Base-by-base conservation (phyloP, 768 basidiomycete genomes). In the Tylopilus rubrobrunneus region DNA sequence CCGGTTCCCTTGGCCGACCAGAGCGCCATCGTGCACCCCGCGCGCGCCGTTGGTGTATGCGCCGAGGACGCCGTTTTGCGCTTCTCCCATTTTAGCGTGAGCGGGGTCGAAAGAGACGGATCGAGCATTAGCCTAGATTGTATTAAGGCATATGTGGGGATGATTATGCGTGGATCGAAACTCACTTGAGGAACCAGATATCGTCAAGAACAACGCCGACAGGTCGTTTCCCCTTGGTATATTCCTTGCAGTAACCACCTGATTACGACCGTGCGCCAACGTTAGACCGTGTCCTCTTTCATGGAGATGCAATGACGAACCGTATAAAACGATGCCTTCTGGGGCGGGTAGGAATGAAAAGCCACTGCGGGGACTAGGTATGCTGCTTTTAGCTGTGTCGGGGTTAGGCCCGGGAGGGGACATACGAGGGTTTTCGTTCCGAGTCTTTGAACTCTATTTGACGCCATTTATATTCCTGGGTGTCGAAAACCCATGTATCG, bases 181-280 rank as follows among this genome's bases (percentile, higher is more conserved):
- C 78, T 3, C 51, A 89, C 87, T 81, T 80, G 7, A 97, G 76
- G 49, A 93, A 75, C 94, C 92, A 97, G 0, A 89, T 91, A 63
- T 97, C 92, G 17, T 92, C 90, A 7, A 95, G 76, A 73, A 89
- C 92, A n/a, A 92, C 75, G 1, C 93, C 93, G 12, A 91, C 73
- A 0, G 89, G 85, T 1, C 89, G 83, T 63, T 92, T 91, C 3
- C 92, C 91, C 64, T 94, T 93, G 21, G 71, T 63, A 61, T 94
- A 95, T 70, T 92, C 88, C 67, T 97, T 95, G 65, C 87, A 91
- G 66, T 96, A 96, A 0, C 94, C 94, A 11, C 91, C 88, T 90
- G 48, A 17, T 2, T 19, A 28, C 27, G 17, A 29, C 9, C 17
- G 9, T 8, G 45, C 1, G 3, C 4, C 12, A 27, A 21, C 12